Evolutionary conservation across 1,284 basidiomycete genomes (phyloP).

Genomic region (Ceratobasidium sp.): DNA sequence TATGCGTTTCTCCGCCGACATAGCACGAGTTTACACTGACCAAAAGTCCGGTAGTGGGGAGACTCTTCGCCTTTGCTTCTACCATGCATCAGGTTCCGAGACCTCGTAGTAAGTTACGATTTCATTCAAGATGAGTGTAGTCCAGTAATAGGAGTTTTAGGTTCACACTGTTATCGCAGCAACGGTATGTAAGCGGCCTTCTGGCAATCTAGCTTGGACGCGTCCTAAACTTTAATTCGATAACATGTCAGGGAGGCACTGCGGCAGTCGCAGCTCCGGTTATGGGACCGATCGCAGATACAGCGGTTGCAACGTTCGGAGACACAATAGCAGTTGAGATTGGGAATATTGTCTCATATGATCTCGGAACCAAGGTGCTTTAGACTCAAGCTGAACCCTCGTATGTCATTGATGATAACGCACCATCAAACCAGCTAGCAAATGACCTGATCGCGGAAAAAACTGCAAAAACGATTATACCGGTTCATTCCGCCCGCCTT

Average conservation of each 20-base stretch:
- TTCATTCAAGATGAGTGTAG: neutral
- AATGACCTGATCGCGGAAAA: constrained; percentile 63
- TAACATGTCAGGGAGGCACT: constrained; percentile 58
- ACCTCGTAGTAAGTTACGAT: constrained; percentile 54
- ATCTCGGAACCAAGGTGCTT: constrained; percentile 55
- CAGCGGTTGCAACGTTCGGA: constrained; percentile 38
- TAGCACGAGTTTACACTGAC: neutral
- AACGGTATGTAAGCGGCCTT: constrained; percentile 55
- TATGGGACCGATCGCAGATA: constrained; percentile 53
- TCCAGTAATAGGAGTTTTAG: neutral
- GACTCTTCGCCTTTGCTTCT: constrained; percentile 67
- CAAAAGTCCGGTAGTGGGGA: constrained; percentile 57
- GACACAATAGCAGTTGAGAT: constrained; percentile 44
- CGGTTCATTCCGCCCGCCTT: constrained; percentile 59
- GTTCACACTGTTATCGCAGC: constrained; percentile 65
- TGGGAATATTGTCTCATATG: constrained; percentile 46
- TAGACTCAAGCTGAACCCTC: constrained; percentile 2
- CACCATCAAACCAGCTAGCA: constrained; percentile 47
- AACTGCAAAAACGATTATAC: constrained; percentile 57
- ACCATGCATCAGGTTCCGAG: constrained; percentile 69
- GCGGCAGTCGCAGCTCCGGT: constrained; percentile 62
- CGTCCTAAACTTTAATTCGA: constrained; percentile 8
- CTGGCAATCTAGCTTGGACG: constrained; percentile 18
- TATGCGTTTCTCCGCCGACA: constrained; percentile 49
- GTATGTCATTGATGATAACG: neutral